These are phyloP conservation scores for Dichotomocladium elegans DNA, from an alignment of 371 early-diverging fungal species.

Conservation along the genomic window DNA sequence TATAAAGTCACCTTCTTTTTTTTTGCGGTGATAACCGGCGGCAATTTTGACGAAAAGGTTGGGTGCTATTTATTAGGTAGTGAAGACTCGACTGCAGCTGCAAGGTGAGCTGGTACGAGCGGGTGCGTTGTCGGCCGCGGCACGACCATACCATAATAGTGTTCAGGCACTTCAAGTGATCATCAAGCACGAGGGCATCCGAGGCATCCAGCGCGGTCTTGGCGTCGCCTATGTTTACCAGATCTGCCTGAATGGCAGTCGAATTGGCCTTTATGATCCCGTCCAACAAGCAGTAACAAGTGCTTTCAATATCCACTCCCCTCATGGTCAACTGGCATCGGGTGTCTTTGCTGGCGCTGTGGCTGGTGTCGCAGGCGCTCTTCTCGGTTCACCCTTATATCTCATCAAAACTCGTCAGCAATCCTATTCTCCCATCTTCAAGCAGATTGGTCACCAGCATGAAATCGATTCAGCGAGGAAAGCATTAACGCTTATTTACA, in stretches of 20 bases:
- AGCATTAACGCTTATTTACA: conserved; percentile 68
- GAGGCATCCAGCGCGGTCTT: conserved; percentile 88
- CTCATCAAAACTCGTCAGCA: conserved; percentile 96
- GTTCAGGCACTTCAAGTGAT: conserved; percentile 79
- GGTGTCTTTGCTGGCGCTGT: conserved; percentile 64
- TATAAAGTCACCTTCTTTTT: conserved; percentile 23
- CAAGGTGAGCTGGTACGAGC: conserved; percentile 84
- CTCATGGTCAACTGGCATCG: conserved; percentile 40
- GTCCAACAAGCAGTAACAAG: conserved; percentile 28
- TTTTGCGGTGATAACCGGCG: background rate
- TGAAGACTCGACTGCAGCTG: conserved; percentile 93
- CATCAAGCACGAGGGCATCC: conserved; percentile 76
- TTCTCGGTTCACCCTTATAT: conserved; percentile 85
- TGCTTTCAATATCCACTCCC: conserved; percentile 14
- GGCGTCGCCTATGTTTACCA: conserved; percentile 93
- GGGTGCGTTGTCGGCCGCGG: conserved; percentile 42
- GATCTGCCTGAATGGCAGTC: conserved; percentile 87
- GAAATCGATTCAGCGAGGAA: conserved; percentile 66
- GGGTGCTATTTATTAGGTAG: conserved; percentile 60
- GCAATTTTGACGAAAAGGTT: too few species aligned
- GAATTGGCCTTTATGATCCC: conserved; percentile 90
- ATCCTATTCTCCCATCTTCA: conserved; percentile 71
- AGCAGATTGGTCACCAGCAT: conserved; percentile 89
- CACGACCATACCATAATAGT: conserved; percentile 73
- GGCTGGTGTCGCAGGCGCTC: conserved; percentile 80